Evolutionary conservation across 2,329 filamentous ascomycete genomes (phyloP).

Genomic region (Colletotrichum falcatum): DNA sequence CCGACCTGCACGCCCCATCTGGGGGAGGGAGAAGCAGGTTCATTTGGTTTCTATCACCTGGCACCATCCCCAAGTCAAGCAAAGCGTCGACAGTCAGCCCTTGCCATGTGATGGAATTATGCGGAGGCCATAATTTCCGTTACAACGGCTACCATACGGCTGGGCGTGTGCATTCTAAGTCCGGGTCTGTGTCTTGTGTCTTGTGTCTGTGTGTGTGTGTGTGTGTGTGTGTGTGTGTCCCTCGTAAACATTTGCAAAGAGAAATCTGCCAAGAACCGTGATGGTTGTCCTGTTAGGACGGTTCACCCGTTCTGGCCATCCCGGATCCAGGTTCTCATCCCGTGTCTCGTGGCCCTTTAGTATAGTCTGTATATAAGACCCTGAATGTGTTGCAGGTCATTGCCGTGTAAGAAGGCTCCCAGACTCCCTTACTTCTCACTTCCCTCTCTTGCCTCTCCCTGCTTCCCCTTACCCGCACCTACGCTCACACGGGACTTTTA

Average conservation of each 20-base stretch:
- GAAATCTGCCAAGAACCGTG: slow-evolving; percentile 30
- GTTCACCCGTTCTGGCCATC: slow-evolving; percentile 7
- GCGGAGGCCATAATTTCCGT: slow-evolving; percentile 37
- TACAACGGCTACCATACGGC: slow-evolving; percentile 5
- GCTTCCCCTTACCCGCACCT: neutral
- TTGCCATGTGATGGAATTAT: slow-evolving; percentile 32
- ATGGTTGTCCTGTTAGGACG: slow-evolving; percentile 22
- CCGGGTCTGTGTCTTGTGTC: neutral
- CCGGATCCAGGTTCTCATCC: neutral
- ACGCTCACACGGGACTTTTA: neutral
- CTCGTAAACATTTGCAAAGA: slow-evolving; percentile 16
- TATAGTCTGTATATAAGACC: slow-evolving; percentile 34
- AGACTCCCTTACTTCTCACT: slow-evolving; percentile 26
- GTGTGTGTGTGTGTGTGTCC: neutral
- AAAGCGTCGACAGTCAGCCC: slow-evolving; percentile 30
- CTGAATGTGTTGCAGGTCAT: slow-evolving; percentile 10
- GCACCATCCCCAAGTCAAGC: slow-evolving; percentile 31
- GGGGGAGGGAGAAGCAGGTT: neutral
- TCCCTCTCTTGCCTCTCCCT: neutral
- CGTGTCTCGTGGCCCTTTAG: slow-evolving; percentile 6
- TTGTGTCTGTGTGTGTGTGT: neutral
- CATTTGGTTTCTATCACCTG: slow-evolving; percentile 16
- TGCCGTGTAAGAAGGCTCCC: slow-evolving; percentile 9
- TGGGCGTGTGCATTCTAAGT: neutral
- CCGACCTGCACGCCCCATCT: neutral